A percentile compares a stretch with the other conserved stretches of the same genome.
Evolutionary conservation across 768 basidiomycete genomes (phyloP).

Genomic region (Amylocystis lapponica): DNA sequence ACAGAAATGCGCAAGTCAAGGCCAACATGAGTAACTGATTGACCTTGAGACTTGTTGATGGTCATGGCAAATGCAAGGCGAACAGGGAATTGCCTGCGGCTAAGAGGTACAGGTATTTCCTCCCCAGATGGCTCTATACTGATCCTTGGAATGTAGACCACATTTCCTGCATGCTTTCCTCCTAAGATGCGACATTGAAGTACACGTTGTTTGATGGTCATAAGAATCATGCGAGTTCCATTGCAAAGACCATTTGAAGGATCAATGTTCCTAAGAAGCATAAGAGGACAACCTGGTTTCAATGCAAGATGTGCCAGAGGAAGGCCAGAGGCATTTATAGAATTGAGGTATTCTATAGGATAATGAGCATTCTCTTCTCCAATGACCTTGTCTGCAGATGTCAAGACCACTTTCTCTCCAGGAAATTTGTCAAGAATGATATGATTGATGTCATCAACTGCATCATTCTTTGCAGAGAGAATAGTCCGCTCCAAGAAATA

Average conservation of each 20-base stretch:
- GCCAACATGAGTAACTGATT: slow-evolving; percentile 38
- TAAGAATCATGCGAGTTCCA: slow-evolving; percentile 30
- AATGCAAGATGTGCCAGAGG: slow-evolving; percentile 23
- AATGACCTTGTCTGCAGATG: slow-evolving; percentile 17
- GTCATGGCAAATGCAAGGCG: slow-evolving; percentile 31
- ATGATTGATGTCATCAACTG: slow-evolving; percentile 30
- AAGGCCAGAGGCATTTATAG: slow-evolving; percentile 32
- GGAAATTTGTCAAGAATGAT: slow-evolving; percentile 12
- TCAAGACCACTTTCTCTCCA: slow-evolving; percentile 13
- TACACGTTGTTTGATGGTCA: slow-evolving; percentile 20
- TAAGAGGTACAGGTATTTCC: slow-evolving; percentile 26
- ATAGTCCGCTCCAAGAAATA: slow-evolving; percentile 34
- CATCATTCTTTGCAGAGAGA: slow-evolving; percentile 28
- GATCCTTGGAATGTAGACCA: slow-evolving; percentile 35
- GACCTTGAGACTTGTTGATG: slow-evolving; percentile 38
- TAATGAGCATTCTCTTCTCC: slow-evolving; percentile 25
- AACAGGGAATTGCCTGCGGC: slow-evolving; percentile 36
- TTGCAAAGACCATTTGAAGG: slow-evolving; percentile 30
- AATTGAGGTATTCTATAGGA: slow-evolving; percentile 32
- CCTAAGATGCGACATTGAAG: slow-evolving; percentile 30
- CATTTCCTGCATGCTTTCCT: slow-evolving; percentile 31
- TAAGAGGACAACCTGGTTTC: slow-evolving; percentile 27
- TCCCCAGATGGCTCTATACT: slow-evolving; percentile 23
- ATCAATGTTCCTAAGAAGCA: slow-evolving; percentile 39
- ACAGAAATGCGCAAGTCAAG: slow-evolving; percentile 31